Evolutionary conservation across 1,139 yeast genomes (phyloP).

Genomic region (Debaryomycetaceae sp.): DNA sequence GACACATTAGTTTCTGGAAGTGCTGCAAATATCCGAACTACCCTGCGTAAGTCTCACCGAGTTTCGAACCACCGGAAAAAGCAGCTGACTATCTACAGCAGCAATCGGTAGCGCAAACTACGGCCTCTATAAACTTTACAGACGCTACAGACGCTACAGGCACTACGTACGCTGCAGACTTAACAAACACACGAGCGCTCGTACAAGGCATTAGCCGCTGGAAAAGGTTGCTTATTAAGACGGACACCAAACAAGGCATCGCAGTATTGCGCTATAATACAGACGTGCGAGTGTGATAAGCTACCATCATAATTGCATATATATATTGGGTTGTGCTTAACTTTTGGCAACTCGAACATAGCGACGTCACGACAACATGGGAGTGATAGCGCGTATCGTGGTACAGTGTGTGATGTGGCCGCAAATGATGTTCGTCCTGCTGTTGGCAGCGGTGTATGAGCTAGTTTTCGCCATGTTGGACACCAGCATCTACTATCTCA

Average conservation of each 20-base stretch:
- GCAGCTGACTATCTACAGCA: no score
- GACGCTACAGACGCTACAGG: no score
- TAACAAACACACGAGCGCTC: no score
- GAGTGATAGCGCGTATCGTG: background rate
- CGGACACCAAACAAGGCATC: no score
- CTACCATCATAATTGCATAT: background rate
- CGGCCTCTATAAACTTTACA: no score
- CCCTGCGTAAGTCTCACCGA: no score
- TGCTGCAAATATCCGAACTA: no score
- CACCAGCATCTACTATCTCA: constrained; percentile 24
- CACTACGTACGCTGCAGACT: no score
- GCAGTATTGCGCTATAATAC: background rate
- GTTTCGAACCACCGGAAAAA: no score
- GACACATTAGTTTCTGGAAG: no score
- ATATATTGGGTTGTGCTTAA: background rate
- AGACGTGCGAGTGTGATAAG: background rate
- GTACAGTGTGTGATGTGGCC: background rate
- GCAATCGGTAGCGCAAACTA: no score
- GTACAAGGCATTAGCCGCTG: background rate
- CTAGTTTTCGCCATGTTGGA: constrained; percentile 18
- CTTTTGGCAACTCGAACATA: background rate
- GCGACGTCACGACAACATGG: background rate
- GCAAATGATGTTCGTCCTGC: background rate
- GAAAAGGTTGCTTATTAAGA: background rate
- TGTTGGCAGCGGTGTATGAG: constrained; percentile 4